Base-by-base conservation (phyloP, 768 basidiomycete genomes). In the Tulasnella sp. region DNA sequence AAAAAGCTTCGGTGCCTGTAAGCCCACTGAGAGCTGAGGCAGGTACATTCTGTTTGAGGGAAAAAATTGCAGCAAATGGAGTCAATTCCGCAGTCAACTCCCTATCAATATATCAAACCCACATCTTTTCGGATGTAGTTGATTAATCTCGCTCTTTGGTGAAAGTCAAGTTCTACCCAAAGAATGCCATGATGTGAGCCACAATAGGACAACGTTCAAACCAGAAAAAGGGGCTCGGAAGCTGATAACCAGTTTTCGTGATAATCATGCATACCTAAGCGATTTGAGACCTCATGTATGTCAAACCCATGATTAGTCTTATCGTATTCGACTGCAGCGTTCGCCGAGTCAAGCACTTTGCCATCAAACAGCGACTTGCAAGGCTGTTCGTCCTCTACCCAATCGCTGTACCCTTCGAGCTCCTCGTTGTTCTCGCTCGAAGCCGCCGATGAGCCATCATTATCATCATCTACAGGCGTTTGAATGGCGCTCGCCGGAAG, bases 71-170 rank as follows among this genome's bases (percentile, higher is more conserved):
- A 43, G 52, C 43, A 16, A 12, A 3, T 25, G n/a, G 41, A 42
- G 12, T 15, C 13, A 15, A 20, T 35, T 15, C 27, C 19, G 33
- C 27, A 41, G 4, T 4, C 16, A 15, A 12, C 1, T 1, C 10
- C 24, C 1, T 24, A 19, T 3, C 24, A 31, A 12, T 37, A 16
- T 32, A 5, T 9, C 24, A 3, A 22, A 15, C 65, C 16, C 37
- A 86, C 88, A 65, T 77, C 74, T 65, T 76, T 82, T 52, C 91
- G 70, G 60, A 93, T 88, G 65, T 75, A 85, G 63, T 95, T 95
- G 66, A 95, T 78, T 45, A 95, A 66, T 42, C 85, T 76, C 58
- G 89, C 80, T 16, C 83, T 73, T 49, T 76, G 75, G 64, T 89
- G 80, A 56, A 81, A 77, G 63, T 93, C 90, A 33, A 92, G 68